Percentiles rank a stretch among this genome's conserved stretches.
phyloP scores from a whole-genome alignment of 164 flowering plant genomes.

The Magnolia changhungtana region DNA sequence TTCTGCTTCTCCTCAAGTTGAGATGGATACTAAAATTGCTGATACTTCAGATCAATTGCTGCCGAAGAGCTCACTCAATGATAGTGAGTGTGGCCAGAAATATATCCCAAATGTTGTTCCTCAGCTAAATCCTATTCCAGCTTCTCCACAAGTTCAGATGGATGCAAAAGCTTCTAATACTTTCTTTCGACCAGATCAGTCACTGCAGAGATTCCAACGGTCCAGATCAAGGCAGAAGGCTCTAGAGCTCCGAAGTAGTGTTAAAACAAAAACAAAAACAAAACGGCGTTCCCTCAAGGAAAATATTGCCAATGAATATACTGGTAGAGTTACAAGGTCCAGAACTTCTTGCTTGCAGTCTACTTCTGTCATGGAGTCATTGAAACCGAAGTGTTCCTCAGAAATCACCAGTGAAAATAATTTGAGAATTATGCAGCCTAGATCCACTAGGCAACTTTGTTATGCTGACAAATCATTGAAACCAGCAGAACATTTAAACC shows the following conservation, averaged over 20 bases:
- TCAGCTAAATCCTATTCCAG: slow-evolving; percentile 3
- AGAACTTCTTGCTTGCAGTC: slow-evolving; percentile 3
- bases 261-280: slow-evolving; percentile 30
- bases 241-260: slow-evolving; percentile 75
- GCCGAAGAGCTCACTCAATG: slow-evolving; percentile 14
- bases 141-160: slow-evolving; percentile 34
- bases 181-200: slow-evolving; percentile 28
- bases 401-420: not conserved
- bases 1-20: slow-evolving; percentile 31
- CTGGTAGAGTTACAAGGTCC: slow-evolving; percentile 12
- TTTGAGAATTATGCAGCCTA: not conserved
- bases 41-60: slow-evolving; percentile 1
- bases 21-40: not conserved
- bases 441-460: not conserved
- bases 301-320: slow-evolving; percentile 7
- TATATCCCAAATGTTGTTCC: not conserved
- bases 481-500: not conserved
- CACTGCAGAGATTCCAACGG: slow-evolving; percentile 59
- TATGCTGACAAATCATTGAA: not conserved
- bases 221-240: slow-evolving; percentile 87
- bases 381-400: not conserved
- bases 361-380: not conserved
- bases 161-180: slow-evolving; percentile 18
- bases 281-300: slow-evolving; percentile 17
- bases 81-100: not conserved